Base-by-base conservation (phyloP, 257 asterid species). In the Misopates orontium region DNA sequence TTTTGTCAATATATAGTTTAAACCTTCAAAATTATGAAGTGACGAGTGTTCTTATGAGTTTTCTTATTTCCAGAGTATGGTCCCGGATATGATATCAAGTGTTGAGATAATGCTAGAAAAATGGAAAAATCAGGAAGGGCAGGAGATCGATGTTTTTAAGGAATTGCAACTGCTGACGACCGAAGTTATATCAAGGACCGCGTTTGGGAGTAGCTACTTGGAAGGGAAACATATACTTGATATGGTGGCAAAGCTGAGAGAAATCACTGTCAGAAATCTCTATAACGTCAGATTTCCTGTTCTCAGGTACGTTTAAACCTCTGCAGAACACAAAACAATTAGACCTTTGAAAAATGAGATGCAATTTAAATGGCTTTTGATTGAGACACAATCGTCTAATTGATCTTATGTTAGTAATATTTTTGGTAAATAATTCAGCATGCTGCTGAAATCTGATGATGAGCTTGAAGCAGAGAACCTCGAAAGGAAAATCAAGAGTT, bases 171-270 rank as follows among this genome's bases (percentile, higher is more conserved):
- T 77, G 4, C 59, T 87, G 68, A 77, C 91, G 59, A 82, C 91
- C 59, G 87, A 84, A 13, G 54, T 80, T 41, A 82, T 87, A 70
- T 87, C 95, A 15, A 87, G 74, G 78, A 84, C 91, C 15, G 91
- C 95, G 5, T 87, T 84, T 53, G 91, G 95, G 3, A 87, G 91
- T 75, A 87, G 80, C 64, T 87, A 84, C 32, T 24, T 60, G 55
- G 89, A 87, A 73, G 95, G 91, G 79, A 73, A n/a, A 84, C 77
- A 68, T 20, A 82, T 87, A 40, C 84, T 87, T 70, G 87, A 82
- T n/a, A n/a, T n/a, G n/a, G n/a, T n/a, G n/a, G n/a, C n/a, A n/a
- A n/a, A n/a, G n/a, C n/a, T n/a, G n/a, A n/a, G n/a, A n/a, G n/a
- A n/a, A n/a, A n/a, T n/a, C n/a, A n/a, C n/a, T n/a, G n/a, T n/a